Conservation (phyloP, 148 eudicot genomes). For the Cornus controversa region DNA sequence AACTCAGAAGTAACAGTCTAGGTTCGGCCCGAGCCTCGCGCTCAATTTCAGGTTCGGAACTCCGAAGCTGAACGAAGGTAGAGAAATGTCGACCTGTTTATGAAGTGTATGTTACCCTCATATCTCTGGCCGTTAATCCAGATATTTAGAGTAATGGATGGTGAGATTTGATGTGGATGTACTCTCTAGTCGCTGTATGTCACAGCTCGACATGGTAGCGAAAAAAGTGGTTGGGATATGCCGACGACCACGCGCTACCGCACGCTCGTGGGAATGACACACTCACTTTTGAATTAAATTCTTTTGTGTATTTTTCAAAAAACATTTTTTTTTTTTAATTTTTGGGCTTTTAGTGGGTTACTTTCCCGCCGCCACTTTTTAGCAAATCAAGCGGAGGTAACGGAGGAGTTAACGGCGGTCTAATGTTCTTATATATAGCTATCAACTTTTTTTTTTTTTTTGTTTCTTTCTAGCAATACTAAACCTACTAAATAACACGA, state of each 20-base stretch:
- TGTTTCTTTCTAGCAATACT: too few relatives aligned
- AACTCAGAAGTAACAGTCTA: neutral
- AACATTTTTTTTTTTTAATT: neutral
- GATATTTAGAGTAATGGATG: neutral
- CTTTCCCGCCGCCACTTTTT: neutral
- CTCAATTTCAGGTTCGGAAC: neutral
- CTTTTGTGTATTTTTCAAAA: too few relatives aligned
- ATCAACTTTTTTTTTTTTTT: neutral
- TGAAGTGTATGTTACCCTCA: neutral
- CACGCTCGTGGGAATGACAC: neutral
- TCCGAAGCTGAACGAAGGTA: neutral
- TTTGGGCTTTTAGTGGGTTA: neutral
- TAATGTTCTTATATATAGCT: neutral
- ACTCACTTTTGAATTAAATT: neutral
- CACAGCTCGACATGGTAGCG: neutral
- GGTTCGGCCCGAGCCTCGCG: slow-evolving; percentile 9
- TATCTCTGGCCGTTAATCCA: neutral
- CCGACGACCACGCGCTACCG: neutral
- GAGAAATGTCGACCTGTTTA: neutral
- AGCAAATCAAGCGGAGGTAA: too few relatives aligned
- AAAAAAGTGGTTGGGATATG: neutral
- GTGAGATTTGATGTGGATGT: neutral
- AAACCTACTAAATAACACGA: too few relatives aligned
- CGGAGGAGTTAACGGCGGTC: neutral
- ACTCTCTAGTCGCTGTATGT: neutral